Base-by-base conservation (phyloP, 2,329 filamentous ascomycete species). In the Ophiostoma sp. region DNA sequence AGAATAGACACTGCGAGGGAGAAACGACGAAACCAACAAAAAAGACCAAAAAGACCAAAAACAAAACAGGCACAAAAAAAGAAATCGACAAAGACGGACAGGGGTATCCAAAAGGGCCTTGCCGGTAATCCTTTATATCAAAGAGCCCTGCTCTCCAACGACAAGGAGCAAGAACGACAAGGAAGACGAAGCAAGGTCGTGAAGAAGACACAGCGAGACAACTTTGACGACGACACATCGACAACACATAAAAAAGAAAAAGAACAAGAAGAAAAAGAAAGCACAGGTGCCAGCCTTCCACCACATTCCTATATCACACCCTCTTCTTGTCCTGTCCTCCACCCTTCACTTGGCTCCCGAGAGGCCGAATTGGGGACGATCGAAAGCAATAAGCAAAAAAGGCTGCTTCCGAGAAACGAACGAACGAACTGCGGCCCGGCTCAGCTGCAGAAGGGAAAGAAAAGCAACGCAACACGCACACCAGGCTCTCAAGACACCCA, bases 61-160 rank as follows among this genome's bases (percentile, higher is more conserved):
- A 33, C 12, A 19, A 12, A 59, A 42, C 9, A 45, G 52, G 28
- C n/a, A 64, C 17, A 22, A 39, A 25, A 25, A 42, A 63, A 69
- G 61, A 45, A 57, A 52, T 6, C 19, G 59, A 66, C 8, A 31
- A 70, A 31, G 28, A 17, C 25, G 66, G n/a, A 64, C 22, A 64
- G 22, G 63, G 71, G 61, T 39, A 31, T 11, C 55, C 72, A 64
- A 69, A 48, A 71, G 63, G 45, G 31, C 33, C 45, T 70, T 57
- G 69, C 31, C 70, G 59, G 55, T 36, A 64, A 52, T 68, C 64
- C 50, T 73, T 74, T 75, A 73, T 73, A 75, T 70, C 50, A 68
- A 70, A 45, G 64, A 61, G 64, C 72, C 57, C 64, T 63, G 66
- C 68, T 66, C 59, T n/a, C 36, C 42, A 48, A 48, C 42, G 45